A percentile compares a stretch with the other conserved stretches of the same genome.
Evolutionary conservation across 768 basidiomycete species (phyloP).

Genomic region (Mycena sanguinolenta): DNA sequence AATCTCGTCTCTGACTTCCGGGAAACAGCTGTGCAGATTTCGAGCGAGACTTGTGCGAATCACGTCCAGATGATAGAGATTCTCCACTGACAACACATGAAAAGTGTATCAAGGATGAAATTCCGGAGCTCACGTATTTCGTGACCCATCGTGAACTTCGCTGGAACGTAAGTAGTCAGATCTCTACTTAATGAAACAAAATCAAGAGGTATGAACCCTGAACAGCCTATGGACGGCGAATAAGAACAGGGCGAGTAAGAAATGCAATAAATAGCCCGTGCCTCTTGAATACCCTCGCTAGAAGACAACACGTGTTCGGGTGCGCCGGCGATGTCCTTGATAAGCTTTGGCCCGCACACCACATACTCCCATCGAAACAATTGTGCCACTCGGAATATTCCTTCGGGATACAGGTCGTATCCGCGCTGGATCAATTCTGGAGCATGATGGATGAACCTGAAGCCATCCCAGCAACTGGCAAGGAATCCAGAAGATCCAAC

Average conservation of each 20-base stretch:
- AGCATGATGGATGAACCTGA: neutral
- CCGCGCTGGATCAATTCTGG: slow-evolving; percentile 22
- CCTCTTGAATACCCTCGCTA: slow-evolving; percentile 47
- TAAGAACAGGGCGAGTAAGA: neutral
- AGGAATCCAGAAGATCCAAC: slow-evolving; percentile 21
- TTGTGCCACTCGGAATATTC: slow-evolving; percentile 24
- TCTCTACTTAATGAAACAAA: neutral
- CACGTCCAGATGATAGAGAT: slow-evolving; percentile 17
- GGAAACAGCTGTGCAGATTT: slow-evolving; percentile 44
- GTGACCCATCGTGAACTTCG: slow-evolving; percentile 8
- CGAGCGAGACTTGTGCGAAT: slow-evolving; percentile 25
- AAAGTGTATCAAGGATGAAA: neutral
- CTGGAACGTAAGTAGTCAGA: no score
- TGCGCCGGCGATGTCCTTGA: slow-evolving; percentile 56
- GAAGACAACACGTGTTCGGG: slow-evolving; percentile 57
- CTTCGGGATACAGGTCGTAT: slow-evolving; percentile 15
- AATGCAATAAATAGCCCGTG: slow-evolving; percentile 7
- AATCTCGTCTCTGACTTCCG: slow-evolving; percentile 52
- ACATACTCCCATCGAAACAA: slow-evolving; percentile 55
- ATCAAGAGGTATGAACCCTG: neutral
- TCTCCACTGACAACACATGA: neutral
- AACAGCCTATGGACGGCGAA: neutral
- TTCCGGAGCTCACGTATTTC: neutral
- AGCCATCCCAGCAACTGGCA: slow-evolving; percentile 16
- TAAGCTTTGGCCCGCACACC: slow-evolving; percentile 44